Base-by-base conservation (phyloP, 495 filamentous ascomycete genomes). In the Thozetella sp. region DNA sequence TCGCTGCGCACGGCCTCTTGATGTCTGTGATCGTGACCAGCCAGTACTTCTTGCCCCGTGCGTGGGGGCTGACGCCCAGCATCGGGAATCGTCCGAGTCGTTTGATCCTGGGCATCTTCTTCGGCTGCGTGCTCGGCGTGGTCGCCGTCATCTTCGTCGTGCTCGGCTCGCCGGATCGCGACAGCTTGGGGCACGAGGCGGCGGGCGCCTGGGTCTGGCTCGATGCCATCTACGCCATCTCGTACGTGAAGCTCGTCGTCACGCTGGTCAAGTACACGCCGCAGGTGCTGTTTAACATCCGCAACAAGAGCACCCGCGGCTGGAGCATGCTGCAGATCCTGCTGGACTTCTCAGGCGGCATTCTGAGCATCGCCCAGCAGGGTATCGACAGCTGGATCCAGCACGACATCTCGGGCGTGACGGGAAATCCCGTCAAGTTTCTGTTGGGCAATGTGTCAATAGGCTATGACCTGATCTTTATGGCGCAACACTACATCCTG, bases 191-290 rank as follows among this genome's bases (percentile, higher is more conserved):
- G 20, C 57, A 54, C 22, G 53, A 56, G 25, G 26, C 53, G 0
- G 55, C 55, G 4, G 37, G 27, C 20, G 57, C 69, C 2, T 80
- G 80, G 77, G 71, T 76, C 19, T 81, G 75, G 79, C 71, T 79
- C 0, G 76, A 82, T 56, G 75, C 68, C 25, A 80, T 96, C 46
- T 97, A 97, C 74, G 80, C 85, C 15, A 73, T 95, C 22, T 89
- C 89, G 19, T 96, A 92, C 65, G 81, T 95, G 71, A 99, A 99
- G 72, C 78, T 99, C n/a, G 64, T 93, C 22, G 84, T 96, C 48
- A 96, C 92, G 0, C 67, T 97, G 3, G 80, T 97, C 64, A 99
- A 99, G 71, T 99, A 98, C 73, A 83, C 90, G 37, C 96, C 95
- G 13, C 95, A 99, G 75, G 88, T 88, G 12, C 80, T 86, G 61